Conservation (phyloP, 345 rosid species). For the Microcos paniculata region DNA sequence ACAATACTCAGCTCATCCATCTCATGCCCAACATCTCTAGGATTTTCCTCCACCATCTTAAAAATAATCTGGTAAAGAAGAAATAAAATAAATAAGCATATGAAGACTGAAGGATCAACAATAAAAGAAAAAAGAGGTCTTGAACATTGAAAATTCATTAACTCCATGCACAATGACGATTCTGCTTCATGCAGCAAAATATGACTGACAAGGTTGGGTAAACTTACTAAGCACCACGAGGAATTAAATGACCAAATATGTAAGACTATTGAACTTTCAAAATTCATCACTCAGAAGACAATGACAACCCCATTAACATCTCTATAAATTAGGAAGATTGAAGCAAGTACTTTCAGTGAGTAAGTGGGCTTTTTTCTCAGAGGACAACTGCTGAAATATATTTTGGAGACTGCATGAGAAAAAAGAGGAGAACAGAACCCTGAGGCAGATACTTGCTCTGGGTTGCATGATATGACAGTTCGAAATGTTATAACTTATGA, state of each 20-base stretch:
- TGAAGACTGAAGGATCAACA: background rate
- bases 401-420: background rate
- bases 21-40: constrained; percentile 96
- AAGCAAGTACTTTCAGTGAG: background rate
- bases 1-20: constrained; percentile 91
- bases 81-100: constrained; percentile 19
- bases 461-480: background rate
- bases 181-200: background rate
- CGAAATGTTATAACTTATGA: background rate
- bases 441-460: background rate
- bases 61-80: constrained; percentile 70
- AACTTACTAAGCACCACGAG: background rate
- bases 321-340: background rate
- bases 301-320: background rate
- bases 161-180: background rate
- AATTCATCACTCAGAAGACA: background rate
- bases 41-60: constrained; percentile 97
- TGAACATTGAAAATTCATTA: background rate
- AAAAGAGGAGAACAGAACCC: background rate
- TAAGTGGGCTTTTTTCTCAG: background rate
- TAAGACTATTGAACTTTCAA: background rate
- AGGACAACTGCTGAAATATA: background rate
- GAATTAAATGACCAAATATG: background rate
- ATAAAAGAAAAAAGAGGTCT: background rate
- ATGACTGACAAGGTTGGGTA: background rate